Percentiles rank a stretch among this genome's conserved stretches.
Conservation (phyloP, 805 yeast genomes). For the Myxozyma udenii region DNA sequence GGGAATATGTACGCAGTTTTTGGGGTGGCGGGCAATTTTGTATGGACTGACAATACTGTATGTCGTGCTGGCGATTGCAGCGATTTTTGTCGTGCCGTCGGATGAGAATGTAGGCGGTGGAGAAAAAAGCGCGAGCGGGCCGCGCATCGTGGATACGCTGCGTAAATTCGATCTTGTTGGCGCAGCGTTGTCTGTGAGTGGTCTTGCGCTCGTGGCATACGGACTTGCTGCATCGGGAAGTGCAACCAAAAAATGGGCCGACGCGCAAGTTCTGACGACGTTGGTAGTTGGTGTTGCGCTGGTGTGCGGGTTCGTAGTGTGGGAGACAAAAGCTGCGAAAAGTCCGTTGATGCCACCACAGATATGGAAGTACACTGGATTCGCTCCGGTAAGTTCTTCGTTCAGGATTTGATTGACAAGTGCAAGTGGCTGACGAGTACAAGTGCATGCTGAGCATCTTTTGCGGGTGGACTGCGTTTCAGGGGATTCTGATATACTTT, state of each 20-base stretch:
- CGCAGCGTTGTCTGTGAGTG: conserved; percentile 43
- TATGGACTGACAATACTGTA: conserved; percentile 45
- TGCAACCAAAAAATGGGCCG: conserved; percentile 44
- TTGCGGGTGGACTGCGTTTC: conserved; percentile 45
- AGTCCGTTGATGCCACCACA: conserved; percentile 52
- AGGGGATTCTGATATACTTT: conserved; percentile 43
- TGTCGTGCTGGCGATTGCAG: conserved; percentile 33
- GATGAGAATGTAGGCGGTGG: conserved; percentile 25
- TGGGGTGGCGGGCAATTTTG: conserved; percentile 46
- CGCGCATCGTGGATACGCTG: conserved; percentile 40
- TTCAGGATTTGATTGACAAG: neutral
- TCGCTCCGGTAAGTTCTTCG: conserved; percentile 37
- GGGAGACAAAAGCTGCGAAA: conserved; percentile 40
- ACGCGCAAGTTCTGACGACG: conserved; percentile 47
- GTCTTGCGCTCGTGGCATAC: conserved; percentile 46
- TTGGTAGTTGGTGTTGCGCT: conserved; percentile 44
- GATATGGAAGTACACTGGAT: conserved; percentile 44
- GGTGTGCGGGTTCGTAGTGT: conserved; percentile 40
- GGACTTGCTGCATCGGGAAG: conserved; percentile 46
- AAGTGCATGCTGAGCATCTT: conserved; percentile 40
- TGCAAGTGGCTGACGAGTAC: neutral
- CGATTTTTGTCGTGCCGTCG: conserved; percentile 39
- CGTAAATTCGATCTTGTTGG: conserved; percentile 45
- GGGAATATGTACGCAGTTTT: conserved; percentile 44
- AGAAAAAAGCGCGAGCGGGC: conserved; percentile 32